Evolutionary conservation across 345 rosid species (phyloP), one percentile per base, ranked within the genome.

Genomic region (Gossypium anomalum): DNA sequence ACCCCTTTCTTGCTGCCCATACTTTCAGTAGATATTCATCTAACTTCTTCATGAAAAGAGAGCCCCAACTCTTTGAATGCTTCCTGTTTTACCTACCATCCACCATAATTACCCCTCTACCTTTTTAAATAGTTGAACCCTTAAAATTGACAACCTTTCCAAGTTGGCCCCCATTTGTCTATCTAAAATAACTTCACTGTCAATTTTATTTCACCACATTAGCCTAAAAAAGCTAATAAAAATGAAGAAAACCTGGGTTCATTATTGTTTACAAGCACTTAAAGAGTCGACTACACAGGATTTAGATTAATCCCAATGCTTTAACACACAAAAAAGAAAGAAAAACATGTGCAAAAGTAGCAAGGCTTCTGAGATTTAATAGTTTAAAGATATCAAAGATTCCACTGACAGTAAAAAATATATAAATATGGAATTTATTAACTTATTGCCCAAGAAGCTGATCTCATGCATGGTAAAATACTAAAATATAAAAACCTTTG

Each of bases 371-470:
- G 51, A 64, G 51, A 64, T 64, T 68, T 68, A 15, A 23, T 68
- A 49, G 72, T 27, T 19, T 25, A 11, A 51, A 16, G 43, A 27
- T 49, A 49, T 16, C 59, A 49, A 68, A 49, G 58, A 49, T 68
- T 49, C 23, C 58, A 49, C 14, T 15, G 43, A 48, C 57, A 27
- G 1, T 25, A 48, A 68, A 48, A 9, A 49, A 43, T 19, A 53
- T 45, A 45, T 47, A 68, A 68, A 8, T 16, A 8, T 16, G 22
- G 49, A 34, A 34, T 34, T 25, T 48, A 14, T 55, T 47, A 12
- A 49, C 43, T 48, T 48, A 25, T 47, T 68, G 29, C 72, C 10
- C 57, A 68, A 68, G 57, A 68, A 68, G 72, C 23, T 49, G 68
- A 7, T 34, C 41, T 34, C 34, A 22, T 57, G 62, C 62, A 1